Evolutionary conservation across 2,329 filamentous ascomycete genomes (phyloP).

Genomic region (Ophiostoma pallidulum): DNA sequence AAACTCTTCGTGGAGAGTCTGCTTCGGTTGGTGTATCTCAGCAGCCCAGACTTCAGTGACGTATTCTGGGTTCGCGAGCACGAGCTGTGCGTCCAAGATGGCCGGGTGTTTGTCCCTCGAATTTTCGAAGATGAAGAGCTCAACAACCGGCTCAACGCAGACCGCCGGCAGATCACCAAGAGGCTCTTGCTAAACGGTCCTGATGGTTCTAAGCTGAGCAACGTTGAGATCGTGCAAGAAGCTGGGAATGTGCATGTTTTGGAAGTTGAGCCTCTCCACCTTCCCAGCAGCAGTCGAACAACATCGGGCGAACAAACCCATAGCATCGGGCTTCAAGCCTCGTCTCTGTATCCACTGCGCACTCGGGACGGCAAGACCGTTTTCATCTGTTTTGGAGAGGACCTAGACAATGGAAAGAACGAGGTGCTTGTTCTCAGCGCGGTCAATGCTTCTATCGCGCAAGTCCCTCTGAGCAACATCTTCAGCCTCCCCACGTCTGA

Average conservation of each 20-base stretch:
- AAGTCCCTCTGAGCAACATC: neutral
- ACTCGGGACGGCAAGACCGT: constrained; percentile 7
- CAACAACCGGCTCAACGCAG: constrained; percentile 17
- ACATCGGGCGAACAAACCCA: neutral
- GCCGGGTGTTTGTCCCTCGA: constrained; percentile 22
- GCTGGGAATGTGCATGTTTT: constrained; percentile 6
- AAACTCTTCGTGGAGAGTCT: constrained; percentile 12
- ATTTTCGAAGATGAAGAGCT: constrained; percentile 11
- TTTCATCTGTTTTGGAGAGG: constrained; percentile 2
- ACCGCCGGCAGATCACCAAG: constrained; percentile 13
- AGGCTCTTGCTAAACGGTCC: neutral
- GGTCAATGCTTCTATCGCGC: constrained; percentile 2
- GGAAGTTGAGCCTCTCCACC: constrained; percentile 6
- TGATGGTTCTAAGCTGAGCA: neutral
- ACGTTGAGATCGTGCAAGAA: constrained; percentile 7
- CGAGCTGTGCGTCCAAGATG: constrained; percentile 21
- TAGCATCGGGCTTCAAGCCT: constrained; percentile 4
- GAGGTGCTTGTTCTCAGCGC: neutral
- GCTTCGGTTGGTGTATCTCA: constrained; percentile 13
- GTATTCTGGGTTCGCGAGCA: constrained; percentile 13
- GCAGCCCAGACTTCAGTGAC: constrained; percentile 8
- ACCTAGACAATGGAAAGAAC: neutral
- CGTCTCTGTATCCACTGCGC: constrained; percentile 10
- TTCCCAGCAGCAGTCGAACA: neutral
- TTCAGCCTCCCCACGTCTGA: neutral